Percentiles rank a stretch among this genome's conserved stretches.
These are phyloP conservation scores for Kazachstania sp. DNA, from an alignment of 1,139 yeast genomes.

Conservation along the genomic window DNA sequence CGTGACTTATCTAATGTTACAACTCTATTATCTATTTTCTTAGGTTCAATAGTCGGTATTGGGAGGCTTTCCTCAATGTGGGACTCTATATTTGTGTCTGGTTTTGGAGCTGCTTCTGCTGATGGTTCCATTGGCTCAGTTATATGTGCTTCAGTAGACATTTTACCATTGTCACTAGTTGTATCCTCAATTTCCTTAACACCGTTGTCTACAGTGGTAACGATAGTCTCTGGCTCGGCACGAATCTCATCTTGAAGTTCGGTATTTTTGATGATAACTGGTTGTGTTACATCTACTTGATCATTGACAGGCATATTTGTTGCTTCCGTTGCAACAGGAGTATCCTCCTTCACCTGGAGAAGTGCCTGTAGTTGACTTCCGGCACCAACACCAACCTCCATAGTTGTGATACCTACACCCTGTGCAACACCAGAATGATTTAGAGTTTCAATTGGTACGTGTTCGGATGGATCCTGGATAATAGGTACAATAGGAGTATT, in stretches of 20 bases:
- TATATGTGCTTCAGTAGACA: too few relatives aligned
- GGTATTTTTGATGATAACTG: background rate
- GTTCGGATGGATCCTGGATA: background rate
- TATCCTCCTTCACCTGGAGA: background rate
- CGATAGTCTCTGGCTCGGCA: too few relatives aligned
- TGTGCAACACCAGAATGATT: background rate
- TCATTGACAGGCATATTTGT: too few relatives aligned
- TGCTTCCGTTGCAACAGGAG: background rate
- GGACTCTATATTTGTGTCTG: background rate
- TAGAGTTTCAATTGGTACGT: background rate
- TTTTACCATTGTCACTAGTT: background rate
- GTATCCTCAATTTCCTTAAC: too few relatives aligned
- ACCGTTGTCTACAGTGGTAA: too few relatives aligned
- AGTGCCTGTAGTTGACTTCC: slow-evolving; percentile 26
- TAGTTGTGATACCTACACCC: background rate
- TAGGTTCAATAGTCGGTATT: background rate
- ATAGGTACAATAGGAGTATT: background rate
- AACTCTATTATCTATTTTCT: slow-evolving; percentile 1
- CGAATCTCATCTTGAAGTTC: too few relatives aligned
- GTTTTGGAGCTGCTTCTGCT: background rate
- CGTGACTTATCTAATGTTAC: slow-evolving; percentile 1
- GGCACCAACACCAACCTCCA: slow-evolving; percentile 20
- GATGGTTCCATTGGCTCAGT: too few relatives aligned
- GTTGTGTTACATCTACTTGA: background rate
- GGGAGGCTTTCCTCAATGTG: background rate